Conservation (phyloP, 2,329 filamentous ascomycete species). For the Pseudogymnoascus sp. region DNA sequence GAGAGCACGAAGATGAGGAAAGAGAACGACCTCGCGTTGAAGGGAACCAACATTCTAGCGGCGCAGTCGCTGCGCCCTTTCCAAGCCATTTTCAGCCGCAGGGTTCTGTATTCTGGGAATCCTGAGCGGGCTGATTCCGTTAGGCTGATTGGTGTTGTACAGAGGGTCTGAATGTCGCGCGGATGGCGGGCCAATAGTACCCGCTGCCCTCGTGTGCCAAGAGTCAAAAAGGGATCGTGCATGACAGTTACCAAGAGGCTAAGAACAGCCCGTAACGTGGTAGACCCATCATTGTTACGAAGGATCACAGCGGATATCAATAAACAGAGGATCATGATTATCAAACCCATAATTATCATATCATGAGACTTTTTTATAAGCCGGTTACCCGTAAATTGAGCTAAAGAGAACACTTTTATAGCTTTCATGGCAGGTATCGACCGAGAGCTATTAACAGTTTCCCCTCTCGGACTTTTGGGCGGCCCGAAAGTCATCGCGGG, state of each 20-base stretch:
- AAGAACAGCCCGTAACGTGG: background rate
- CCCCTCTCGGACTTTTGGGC: background rate
- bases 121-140: background rate
- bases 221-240: background rate
- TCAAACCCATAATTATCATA: background rate
- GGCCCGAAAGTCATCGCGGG: background rate
- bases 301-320: background rate
- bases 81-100: conserved; percentile 4
- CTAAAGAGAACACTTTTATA: background rate
- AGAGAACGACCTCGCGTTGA: background rate
- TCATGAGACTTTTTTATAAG: background rate
- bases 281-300: background rate
- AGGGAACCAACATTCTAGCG: background rate
- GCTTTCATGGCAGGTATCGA: background rate
- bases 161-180: background rate
- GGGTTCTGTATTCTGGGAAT: background rate
- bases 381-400: background rate
- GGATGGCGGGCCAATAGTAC: background rate
- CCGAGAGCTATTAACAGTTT: background rate
- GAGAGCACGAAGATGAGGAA: background rate
- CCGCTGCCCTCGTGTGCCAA: background rate
- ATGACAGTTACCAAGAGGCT: background rate
- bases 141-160: background rate
- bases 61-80: background rate
- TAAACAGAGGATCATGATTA: background rate